These are phyloP conservation scores for Batkoa obscura DNA, from an alignment of 371 early-diverging fungal genomes.

Conservation along the genomic window DNA sequence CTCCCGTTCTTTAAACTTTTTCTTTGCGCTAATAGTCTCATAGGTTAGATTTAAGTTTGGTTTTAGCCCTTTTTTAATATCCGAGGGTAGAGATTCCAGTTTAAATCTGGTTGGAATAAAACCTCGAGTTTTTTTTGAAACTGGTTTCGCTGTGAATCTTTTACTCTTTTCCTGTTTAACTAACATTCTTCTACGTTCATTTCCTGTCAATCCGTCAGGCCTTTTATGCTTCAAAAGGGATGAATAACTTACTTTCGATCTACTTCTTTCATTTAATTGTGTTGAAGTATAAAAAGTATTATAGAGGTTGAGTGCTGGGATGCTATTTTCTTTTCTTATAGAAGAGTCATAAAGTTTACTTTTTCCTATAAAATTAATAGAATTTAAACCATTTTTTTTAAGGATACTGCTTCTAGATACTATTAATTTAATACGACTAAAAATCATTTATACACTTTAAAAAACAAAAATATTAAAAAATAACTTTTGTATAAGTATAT, in stretches of 20 bases:
- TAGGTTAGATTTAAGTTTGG: constrained; percentile 6
- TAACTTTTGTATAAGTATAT: too few relatives aligned
- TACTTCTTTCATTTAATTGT: neutral
- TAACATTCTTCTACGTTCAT: constrained; percentile 1
- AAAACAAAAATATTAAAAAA: too few relatives aligned
- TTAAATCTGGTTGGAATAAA: constrained; percentile 23
- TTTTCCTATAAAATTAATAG: too few relatives aligned
- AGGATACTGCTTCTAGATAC: too few relatives aligned
- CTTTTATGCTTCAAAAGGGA: constrained; percentile 17
- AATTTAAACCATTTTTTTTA: too few relatives aligned
- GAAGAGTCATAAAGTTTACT: too few relatives aligned
- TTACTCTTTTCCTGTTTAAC: constrained; percentile 2
- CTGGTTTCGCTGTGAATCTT: constrained; percentile 5
- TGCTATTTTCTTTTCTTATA: too few relatives aligned
- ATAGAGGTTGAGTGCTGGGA: too few relatives aligned
- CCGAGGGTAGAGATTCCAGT: constrained; percentile 17
- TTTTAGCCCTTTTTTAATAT: constrained; percentile 1
- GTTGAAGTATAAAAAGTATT: too few relatives aligned
- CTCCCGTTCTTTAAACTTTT: neutral
- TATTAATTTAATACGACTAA: too few relatives aligned
- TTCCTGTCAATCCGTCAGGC: constrained; percentile 16
- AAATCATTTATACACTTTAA: too few relatives aligned
- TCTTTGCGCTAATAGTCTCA: constrained; percentile 3
- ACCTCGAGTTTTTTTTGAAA: constrained; percentile 14
- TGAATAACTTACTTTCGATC: neutral